Percentiles rank a stretch among this genome's conserved stretches.
phyloP scores from a whole-genome alignment of 2,329 filamentous ascomycete species.

The Clathrospora elynae region DNA sequence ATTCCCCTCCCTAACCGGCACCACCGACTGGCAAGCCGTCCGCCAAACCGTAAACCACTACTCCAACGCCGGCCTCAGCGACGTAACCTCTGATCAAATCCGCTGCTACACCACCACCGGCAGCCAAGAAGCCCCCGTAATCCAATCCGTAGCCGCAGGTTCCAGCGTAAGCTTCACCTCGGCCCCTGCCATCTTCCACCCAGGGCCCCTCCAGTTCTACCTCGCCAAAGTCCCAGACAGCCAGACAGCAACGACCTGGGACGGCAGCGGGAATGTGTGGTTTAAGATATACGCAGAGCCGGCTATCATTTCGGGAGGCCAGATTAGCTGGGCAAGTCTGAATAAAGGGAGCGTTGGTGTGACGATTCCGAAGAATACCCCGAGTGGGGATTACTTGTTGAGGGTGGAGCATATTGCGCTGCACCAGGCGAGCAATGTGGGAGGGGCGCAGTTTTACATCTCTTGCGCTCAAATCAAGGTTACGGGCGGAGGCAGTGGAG shows the following conservation, averaged over 20 bases:
- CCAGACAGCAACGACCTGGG: slow-evolving; percentile 32
- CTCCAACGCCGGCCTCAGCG: slow-evolving; percentile 21
- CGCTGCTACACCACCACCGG: slow-evolving; percentile 40
- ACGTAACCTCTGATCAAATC: slow-evolving; percentile 37
- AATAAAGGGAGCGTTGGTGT: slow-evolving; percentile 33
- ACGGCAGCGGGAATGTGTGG: slow-evolving; percentile 43
- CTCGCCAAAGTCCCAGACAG: slow-evolving; percentile 44
- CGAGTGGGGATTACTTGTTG: slow-evolving; percentile 53
- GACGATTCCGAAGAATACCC: slow-evolving; percentile 48
- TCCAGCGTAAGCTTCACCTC: slow-evolving; percentile 39
- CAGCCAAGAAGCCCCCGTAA: slow-evolving; percentile 17
- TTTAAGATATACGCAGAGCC: slow-evolving; percentile 43
- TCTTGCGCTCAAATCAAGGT: slow-evolving; percentile 53
- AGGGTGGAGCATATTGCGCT: slow-evolving; percentile 55
- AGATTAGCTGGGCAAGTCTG: slow-evolving; percentile 34
- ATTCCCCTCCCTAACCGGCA: slow-evolving; percentile 3
- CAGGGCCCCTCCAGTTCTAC: slow-evolving; percentile 45
- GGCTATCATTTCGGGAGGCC: slow-evolving; percentile 20
- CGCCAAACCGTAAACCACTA: slow-evolving; percentile 3
- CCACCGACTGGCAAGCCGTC: slow-evolving; percentile 1
- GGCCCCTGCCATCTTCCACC: slow-evolving; percentile 38
- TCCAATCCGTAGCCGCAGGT: slow-evolving; percentile 35
- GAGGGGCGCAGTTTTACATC: slow-evolving; percentile 53
- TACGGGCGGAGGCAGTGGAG: slow-evolving; percentile 42
- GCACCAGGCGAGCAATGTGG: slow-evolving; percentile 44